Evolutionary conservation across 164 flowering plant genomes (phyloP), one percentile per base, ranked within the genome.

Genomic region (Tetrastigma voinierianum): DNA sequence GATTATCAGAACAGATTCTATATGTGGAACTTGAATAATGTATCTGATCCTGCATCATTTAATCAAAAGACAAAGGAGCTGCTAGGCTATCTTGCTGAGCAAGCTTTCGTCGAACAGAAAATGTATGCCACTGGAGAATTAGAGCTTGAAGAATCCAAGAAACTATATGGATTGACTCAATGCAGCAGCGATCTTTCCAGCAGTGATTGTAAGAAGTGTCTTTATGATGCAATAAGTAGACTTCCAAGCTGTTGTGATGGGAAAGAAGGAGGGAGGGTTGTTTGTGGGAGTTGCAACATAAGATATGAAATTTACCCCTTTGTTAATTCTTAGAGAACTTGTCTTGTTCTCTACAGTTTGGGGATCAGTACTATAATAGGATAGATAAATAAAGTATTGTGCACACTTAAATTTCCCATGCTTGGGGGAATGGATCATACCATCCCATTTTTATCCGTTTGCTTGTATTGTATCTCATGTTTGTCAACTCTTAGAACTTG

Each of bases 181-280:
- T 78, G 77, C 62, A 73, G 78, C 1, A 65, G 78, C 58, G 79
- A 78, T 25, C 62, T 78, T 4, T 59, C 71, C 9, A 52, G 49
- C 24, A 0, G 0, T n/a, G 69, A 68, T 20, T 78, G 81, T 25
- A 69, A 66, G 66, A 52, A 23, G 62, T 76, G 80, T 49, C 55
- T 76, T 18, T 68, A 72, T 48, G 54, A 43, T 46, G 64, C 62
- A 17, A 47, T 63, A 7, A 19, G 66, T 32, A 65, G 57, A 6
- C 49, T 74, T 12, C 70, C 69, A 7, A 49, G 54, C 18, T 77
- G 70, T 46, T 70, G 81, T 52, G 54, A 65, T 44, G 77, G 76
- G 13, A 74, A 65, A 45, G 10, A 14, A 60, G 81, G 81, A 7
- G 78, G 70, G n/a, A 64, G 76, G 12, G 64, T 69, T 32, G 59